Base-by-base conservation (phyloP, 768 basidiomycete genomes). In the Lactarius sanguifluus region DNA sequence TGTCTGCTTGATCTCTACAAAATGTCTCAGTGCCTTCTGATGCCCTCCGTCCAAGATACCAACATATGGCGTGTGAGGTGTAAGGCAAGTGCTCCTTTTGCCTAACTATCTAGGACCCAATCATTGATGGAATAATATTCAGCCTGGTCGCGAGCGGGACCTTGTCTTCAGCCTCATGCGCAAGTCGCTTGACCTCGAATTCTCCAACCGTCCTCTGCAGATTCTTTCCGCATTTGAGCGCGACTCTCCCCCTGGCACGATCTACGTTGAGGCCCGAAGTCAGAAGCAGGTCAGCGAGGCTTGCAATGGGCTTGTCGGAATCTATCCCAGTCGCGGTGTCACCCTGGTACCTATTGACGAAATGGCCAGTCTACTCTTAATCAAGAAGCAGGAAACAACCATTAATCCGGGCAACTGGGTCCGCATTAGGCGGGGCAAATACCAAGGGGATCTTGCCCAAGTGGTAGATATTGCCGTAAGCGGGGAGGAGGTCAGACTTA, bases 21-120 rank as follows among this genome's bases (percentile, higher is more conserved):
- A 69, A 87, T 97, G 30, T 96, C 97, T 1, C 95, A 97, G 73
- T 83, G 93, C 18, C 77, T 98, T 62, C 82, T 98, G 23, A 98
- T 99, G 95, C 97, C 97, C 23, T 93, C 91, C 3, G 94, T 97
- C 1, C 90, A 96, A 62, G 97, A 99, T 75, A 91, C 96, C 15
- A 95, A 87, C 75, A 79, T 99, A 65, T 99, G 96, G 95, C 94
- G 95, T 79, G 86, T 98, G 64, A 83, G 91, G 72, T 94, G 96
- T 71, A 94, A 94, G 85, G 94, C 92, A 72, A 59, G 81, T 77
- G 25, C 25, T 63, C 43, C 15, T 28, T 28, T 57, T 10, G 32
- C 56, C 10, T 1, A 30, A 28, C 28, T 25, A n/a, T 3, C 30
- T 56, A 28, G 3, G 38, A 28, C 40, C 5, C 38, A 57, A 30